Evolutionary conservation across 345 rosid species (phyloP), one percentile per base, ranked within the genome.

Genomic region (Corymbia maculata): DNA sequence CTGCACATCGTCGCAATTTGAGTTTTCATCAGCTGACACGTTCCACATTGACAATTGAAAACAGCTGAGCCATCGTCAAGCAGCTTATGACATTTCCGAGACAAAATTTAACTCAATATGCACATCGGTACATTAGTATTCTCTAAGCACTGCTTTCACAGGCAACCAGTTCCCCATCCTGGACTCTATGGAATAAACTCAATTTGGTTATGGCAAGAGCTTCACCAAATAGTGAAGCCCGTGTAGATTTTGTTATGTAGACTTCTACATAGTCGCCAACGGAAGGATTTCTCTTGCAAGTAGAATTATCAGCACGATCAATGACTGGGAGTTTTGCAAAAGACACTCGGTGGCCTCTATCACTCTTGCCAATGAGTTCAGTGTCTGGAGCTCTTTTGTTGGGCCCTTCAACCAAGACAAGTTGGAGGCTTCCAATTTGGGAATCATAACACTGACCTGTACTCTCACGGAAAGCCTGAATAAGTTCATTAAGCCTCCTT

Each of bases 311-410:
- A 30, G 88, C 91, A 87, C 91, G 93, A 50, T 92, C 88, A 36
- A 88, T 89, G 89, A 97, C 28, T 4, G 96, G 96, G 64, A 90
- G 88, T 28, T 85, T 94, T 8, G 89, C 68, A 85, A 97, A 97
- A 85, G 94, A 90, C 85, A 97, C 97, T 88, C 96, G 86, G 61
- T 96, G 99, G 49, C 97, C 97, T 93, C 97, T 93, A 86, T 97
- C 98, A 16, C 94, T 97, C 93, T 95, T 97, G 50, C 99, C 99
- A 1, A 96, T 94, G 28, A 97, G 96, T 88, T 97, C 98, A 16
- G 95, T 94, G 66, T 94, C 96, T 9, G 98, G 99, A 88, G 98
- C 98, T 94, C 97, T 94, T 92, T 92, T 96, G 92, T 96, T 97
- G 52, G 97, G 98, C 87, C 99, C 99, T 94, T 97, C 99, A 4